A percentile compares a stretch with the other conserved stretches of the same genome.
These are phyloP conservation scores for Cicer cuneatum DNA, from an alignment of 306 rosid species.

Conservation along the genomic window DNA sequence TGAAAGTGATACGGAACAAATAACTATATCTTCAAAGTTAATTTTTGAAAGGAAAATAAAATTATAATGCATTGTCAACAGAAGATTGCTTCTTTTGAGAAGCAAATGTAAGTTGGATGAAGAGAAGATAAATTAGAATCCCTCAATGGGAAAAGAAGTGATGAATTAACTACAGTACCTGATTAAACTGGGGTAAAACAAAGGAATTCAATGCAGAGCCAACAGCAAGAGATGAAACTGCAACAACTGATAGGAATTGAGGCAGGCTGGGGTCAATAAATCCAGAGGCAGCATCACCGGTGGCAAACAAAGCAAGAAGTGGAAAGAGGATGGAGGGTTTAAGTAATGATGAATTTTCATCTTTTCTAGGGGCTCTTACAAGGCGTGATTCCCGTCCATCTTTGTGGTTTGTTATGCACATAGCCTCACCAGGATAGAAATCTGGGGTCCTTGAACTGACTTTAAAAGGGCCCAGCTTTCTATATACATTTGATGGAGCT, in stretches of 20 bases:
- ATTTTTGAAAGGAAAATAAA: slow-evolving; percentile 19
- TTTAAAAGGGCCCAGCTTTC: slow-evolving; percentile 83
- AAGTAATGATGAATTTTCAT: slow-evolving; percentile 60
- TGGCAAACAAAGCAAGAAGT: slow-evolving; percentile 73
- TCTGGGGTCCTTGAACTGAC: slow-evolving; percentile 82
- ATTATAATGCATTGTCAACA: slow-evolving; percentile 14
- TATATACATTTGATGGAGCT: slow-evolving; percentile 78
- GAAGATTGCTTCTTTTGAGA: slow-evolving; percentile 33
- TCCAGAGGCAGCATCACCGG: slow-evolving; percentile 93
- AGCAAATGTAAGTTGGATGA: slow-evolving; percentile 17
- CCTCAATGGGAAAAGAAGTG: slow-evolving; percentile 3
- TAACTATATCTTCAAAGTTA: slow-evolving; percentile 4
- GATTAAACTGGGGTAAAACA: slow-evolving; percentile 74
- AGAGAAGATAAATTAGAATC: slow-evolving; percentile 35
- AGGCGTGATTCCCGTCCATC: slow-evolving; percentile 89
- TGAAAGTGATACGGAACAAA: slow-evolving; percentile 28
- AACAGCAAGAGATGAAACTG: slow-evolving; percentile 76
- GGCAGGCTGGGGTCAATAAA: slow-evolving; percentile 86
- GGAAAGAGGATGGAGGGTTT: slow-evolving; percentile 79
- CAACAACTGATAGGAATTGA: slow-evolving; percentile 70
- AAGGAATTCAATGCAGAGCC: slow-evolving; percentile 75
- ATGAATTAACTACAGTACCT: slow-evolving; percentile 54
- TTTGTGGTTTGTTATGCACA: slow-evolving; percentile 91
- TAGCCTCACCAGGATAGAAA: slow-evolving; percentile 83
- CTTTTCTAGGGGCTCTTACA: slow-evolving; percentile 82